Evolutionary conservation across 805 yeast genomes (phyloP).

Genomic region (Lipomyces sp.): DNA sequence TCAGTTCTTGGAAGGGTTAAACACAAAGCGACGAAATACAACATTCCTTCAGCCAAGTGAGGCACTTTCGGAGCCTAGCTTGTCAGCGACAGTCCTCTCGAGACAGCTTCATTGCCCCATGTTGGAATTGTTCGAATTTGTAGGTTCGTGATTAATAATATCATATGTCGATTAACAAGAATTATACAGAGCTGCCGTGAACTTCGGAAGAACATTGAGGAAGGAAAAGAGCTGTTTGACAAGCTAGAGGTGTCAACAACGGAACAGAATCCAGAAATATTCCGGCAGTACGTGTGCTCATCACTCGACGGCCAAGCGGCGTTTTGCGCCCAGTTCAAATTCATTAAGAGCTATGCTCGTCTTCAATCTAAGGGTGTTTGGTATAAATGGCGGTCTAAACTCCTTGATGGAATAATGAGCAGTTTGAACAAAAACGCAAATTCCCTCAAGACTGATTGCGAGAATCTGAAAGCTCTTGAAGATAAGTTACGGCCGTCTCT

Average conservation of each 20-base stretch:
- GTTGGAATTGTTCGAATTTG: slow-evolving; percentile 56
- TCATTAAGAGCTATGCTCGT: slow-evolving; percentile 57
- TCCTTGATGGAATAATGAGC: slow-evolving; percentile 53
- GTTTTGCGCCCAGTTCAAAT: slow-evolving; percentile 56
- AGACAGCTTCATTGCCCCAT: slow-evolving; percentile 49
- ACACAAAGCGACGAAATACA: slow-evolving; percentile 35
- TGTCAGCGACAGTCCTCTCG: slow-evolving; percentile 50
- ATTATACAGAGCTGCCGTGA: slow-evolving; percentile 53
- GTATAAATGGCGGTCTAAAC: slow-evolving; percentile 66
- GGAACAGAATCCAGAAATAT: slow-evolving; percentile 55
- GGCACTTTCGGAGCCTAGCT: slow-evolving; percentile 31
- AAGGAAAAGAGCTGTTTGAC: slow-evolving; percentile 55
- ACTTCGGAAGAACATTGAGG: slow-evolving; percentile 55
- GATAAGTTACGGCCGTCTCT: slow-evolving; percentile 15
- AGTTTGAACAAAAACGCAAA: slow-evolving; percentile 38
- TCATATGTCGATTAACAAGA: not conserved
- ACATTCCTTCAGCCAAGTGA: slow-evolving; percentile 37
- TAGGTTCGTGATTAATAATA: slow-evolving; percentile 6
- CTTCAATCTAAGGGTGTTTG: slow-evolving; percentile 60
- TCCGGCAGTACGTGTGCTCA: slow-evolving; percentile 55
- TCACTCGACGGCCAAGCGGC: slow-evolving; percentile 48
- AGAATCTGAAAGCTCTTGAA: slow-evolving; percentile 28
- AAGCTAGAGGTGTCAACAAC: slow-evolving; percentile 54
- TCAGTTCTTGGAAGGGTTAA: slow-evolving; percentile 43
- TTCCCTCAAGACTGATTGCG: slow-evolving; percentile 35